Evolutionary conservation across 306 rosid genomes (phyloP).

Genomic region (Lupinus albus): DNA sequence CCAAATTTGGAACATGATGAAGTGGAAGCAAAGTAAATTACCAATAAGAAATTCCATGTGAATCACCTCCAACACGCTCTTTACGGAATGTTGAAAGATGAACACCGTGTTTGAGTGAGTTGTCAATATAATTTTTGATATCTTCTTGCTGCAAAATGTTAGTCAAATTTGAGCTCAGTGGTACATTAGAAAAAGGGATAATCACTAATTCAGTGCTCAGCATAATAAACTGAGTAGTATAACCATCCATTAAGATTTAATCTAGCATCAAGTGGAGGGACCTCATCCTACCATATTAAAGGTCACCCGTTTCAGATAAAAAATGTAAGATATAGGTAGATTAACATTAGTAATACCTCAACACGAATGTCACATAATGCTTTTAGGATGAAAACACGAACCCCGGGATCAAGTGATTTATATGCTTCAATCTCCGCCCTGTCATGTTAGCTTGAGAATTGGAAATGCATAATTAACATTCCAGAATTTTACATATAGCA

Average conservation of each 20-base stretch:
- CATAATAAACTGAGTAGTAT: conserved; percentile 14
- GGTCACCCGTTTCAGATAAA: conserved; percentile 33
- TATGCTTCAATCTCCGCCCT: conserved; percentile 87
- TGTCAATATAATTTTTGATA: conserved; percentile 82
- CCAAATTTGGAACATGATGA: conserved; percentile 24
- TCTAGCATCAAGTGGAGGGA: conserved; percentile 24
- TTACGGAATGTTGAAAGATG: conserved; percentile 88
- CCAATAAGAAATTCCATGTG: conserved; percentile 92
- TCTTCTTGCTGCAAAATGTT: conserved; percentile 94
- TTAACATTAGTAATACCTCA: conserved; percentile 61
- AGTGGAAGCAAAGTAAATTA: conserved; percentile 51
- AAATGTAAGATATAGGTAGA: conserved; percentile 24
- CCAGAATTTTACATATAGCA: conserved; percentile 32
- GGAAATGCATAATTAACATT: conserved; percentile 39
- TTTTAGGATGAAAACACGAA: conserved; percentile 91
- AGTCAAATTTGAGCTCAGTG: conserved; percentile 41
- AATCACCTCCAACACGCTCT: conserved; percentile 98
- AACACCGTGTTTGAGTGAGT: conserved; percentile 83
- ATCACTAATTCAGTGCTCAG: conserved; percentile 15
- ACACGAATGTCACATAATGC: conserved; percentile 99
- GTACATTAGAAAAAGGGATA: conserved; percentile 30
- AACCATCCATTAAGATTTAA: conserved; percentile 35
- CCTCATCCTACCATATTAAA: conserved; percentile 34
- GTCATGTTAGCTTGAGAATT: conserved; percentile 46
- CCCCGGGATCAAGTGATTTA: conserved; percentile 85